Evolutionary conservation across 352 stramenopile species (phyloP).

Genomic region (Phytophthora quininea): DNA sequence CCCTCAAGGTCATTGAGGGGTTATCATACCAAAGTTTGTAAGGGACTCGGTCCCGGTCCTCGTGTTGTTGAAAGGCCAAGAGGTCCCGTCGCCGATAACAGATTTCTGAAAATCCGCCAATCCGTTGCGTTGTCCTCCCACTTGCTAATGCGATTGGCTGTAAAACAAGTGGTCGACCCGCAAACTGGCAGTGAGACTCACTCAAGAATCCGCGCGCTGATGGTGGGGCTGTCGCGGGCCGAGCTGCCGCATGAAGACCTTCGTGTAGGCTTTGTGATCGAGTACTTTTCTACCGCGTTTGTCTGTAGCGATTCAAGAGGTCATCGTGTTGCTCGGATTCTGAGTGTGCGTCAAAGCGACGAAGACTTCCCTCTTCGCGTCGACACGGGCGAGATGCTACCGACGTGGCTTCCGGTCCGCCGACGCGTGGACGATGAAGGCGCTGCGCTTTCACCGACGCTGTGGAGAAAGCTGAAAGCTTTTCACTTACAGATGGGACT

Average conservation of each 20-base stretch:
- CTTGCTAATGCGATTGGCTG: neutral
- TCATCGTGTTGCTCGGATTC: neutral
- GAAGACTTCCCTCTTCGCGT: neutral
- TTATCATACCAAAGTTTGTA: neutral
- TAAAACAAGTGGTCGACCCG: neutral
- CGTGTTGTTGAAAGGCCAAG: neutral
- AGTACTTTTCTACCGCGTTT: neutral
- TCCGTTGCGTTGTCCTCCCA: neutral
- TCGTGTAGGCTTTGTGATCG: neutral
- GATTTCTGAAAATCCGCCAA: neutral
- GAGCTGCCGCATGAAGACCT: neutral
- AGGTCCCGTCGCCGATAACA: neutral
- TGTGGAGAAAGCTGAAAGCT: neutral
- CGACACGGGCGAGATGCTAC: neutral
- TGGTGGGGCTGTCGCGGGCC: neutral
- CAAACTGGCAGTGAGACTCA: neutral
- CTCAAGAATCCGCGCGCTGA: neutral
- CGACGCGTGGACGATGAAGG: neutral
- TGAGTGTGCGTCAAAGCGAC: neutral
- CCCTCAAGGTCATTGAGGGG: neutral
- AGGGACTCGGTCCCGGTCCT: neutral
- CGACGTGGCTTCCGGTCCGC: neutral
- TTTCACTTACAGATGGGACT: neutral
- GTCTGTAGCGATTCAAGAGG: neutral
- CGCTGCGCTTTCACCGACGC: too few relatives aligned